Conservation (phyloP, 73 alveolate genomes). For the Paraurostyla sp. region DNA sequence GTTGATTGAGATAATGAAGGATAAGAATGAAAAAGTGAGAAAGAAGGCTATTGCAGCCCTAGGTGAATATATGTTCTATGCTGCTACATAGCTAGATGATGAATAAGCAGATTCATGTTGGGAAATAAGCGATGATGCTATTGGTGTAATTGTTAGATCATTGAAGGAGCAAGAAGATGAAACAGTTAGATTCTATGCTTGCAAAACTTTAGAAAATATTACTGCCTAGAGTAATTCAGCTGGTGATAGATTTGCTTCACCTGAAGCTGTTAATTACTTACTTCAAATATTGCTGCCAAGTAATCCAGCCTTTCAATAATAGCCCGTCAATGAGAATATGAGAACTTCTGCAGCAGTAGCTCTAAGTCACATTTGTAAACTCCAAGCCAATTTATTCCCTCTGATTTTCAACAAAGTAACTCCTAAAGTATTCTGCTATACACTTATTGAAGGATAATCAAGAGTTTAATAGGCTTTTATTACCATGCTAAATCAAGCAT, state of each 20-base stretch:
- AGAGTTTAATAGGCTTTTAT: constrained; percentile 87
- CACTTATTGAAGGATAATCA: constrained; percentile 78
- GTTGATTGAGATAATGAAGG: constrained; percentile 81
- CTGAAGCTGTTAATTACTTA: constrained; percentile 73
- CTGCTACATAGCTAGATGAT: constrained; percentile 98
- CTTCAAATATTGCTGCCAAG: constrained; percentile 62
- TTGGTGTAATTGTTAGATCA: constrained; percentile 79
- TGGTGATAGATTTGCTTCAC: constrained; percentile 86
- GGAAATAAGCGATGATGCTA: constrained; percentile 86
- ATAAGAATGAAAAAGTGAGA: constrained; percentile 85
- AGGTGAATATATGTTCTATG: constrained; percentile 98
- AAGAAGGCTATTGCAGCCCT: constrained; percentile 98
- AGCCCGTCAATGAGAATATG: constrained; percentile 64
- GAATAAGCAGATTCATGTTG: constrained; percentile 96
- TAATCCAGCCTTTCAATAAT: not conserved
- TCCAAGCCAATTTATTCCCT: constrained; percentile 72
- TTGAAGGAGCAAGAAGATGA: constrained; percentile 89
- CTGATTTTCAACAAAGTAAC: constrained; percentile 77
- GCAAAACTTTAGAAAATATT: constrained; percentile 97
- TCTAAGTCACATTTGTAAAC: constrained; percentile 80
- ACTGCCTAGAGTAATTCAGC: constrained; percentile 83
- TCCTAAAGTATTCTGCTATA: constrained; percentile 59
- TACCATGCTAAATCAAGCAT: constrained; percentile 79
- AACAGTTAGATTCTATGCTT: constrained; percentile 94
- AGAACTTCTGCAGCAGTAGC: constrained; percentile 83